Evolutionary conservation across 2,329 filamentous ascomycete genomes (phyloP).

Genomic region (Endocalyx cinctus): DNA sequence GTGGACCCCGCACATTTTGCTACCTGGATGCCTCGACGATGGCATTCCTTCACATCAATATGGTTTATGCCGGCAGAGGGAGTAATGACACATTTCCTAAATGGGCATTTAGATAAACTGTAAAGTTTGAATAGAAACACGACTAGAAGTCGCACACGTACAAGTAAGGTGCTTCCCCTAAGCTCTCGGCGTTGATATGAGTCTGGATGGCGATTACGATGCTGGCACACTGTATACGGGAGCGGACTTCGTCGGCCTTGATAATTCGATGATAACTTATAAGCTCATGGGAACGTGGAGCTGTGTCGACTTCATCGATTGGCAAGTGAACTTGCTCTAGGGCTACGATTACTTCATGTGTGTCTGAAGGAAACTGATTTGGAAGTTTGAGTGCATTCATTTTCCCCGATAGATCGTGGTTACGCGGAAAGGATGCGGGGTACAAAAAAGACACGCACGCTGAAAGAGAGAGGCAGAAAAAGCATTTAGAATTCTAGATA

Average conservation of each 20-base stretch:
- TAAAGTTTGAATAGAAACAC: not conserved
- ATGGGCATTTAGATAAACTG: slow-evolving; percentile 1
- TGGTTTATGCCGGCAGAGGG: slow-evolving; percentile 15
- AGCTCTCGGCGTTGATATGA: slow-evolving; percentile 11
- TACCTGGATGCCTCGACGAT: slow-evolving; percentile 14
- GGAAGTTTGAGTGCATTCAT: slow-evolving; percentile 8
- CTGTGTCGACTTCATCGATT: slow-evolving; percentile 11
- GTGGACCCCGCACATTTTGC: slow-evolving; percentile 12
- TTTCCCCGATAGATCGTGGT: too few relatives aligned
- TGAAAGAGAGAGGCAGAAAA: too few relatives aligned
- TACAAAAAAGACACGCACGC: too few relatives aligned
- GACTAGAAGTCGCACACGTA: too few relatives aligned
- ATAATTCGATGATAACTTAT: slow-evolving; percentile 12
- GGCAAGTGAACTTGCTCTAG: slow-evolving; percentile 14
- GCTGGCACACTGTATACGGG: slow-evolving; percentile 17
- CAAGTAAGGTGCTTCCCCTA: slow-evolving; percentile 18
- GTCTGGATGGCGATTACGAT: slow-evolving; percentile 13
- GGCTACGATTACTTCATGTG: slow-evolving; percentile 16
- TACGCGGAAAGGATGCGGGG: too few relatives aligned
- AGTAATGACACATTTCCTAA: slow-evolving; percentile 17
- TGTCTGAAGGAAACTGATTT: slow-evolving; percentile 9
- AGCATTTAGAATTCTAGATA: too few relatives aligned
- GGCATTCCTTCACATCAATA: slow-evolving; percentile 16
- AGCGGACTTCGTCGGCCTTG: slow-evolving; percentile 8
- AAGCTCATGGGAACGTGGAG: slow-evolving; percentile 12